phyloP scores from a whole-genome alignment of 805 yeast species.

The Kazachstania martiniae region DNA sequence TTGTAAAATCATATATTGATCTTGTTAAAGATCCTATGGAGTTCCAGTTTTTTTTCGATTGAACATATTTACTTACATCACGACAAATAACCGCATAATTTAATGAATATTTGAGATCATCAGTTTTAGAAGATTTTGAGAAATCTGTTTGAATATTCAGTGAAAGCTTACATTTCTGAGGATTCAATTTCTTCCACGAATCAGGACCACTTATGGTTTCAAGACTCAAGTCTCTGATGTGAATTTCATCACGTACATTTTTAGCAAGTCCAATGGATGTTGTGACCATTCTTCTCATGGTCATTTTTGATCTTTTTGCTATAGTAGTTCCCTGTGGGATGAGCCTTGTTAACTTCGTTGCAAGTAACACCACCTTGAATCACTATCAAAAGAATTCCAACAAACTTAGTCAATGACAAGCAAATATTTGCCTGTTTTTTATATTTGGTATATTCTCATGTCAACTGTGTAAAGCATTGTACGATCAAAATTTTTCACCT shows the following conservation, averaged over 20 bases:
- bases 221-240: constrained; percentile 47
- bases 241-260: constrained; percentile 26
- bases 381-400: too few species aligned
- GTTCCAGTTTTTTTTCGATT: constrained; percentile 28
- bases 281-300: too few species aligned
- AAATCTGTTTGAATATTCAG: constrained; percentile 57
- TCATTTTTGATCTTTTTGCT: too few species aligned
- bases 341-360: too few species aligned
- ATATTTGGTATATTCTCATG: too few species aligned
- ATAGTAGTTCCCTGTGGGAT: too few species aligned
- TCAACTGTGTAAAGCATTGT: too few species aligned
- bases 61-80: constrained; percentile 43
- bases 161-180: constrained; percentile 56
- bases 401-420: too few species aligned
- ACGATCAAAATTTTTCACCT: too few species aligned
- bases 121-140: constrained; percentile 62
- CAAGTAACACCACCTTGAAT: too few species aligned
- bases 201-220: constrained; percentile 61
- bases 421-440: too few species aligned
- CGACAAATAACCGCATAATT: constrained; percentile 82
- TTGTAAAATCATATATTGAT: constrained; percentile 34
- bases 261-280: too few species aligned
- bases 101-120: constrained; percentile 71
- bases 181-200: constrained; percentile 57
- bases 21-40: constrained; percentile 34